Base-by-base conservation (phyloP, 805 yeast species). In the Isabelozyma rhagii region DNA sequence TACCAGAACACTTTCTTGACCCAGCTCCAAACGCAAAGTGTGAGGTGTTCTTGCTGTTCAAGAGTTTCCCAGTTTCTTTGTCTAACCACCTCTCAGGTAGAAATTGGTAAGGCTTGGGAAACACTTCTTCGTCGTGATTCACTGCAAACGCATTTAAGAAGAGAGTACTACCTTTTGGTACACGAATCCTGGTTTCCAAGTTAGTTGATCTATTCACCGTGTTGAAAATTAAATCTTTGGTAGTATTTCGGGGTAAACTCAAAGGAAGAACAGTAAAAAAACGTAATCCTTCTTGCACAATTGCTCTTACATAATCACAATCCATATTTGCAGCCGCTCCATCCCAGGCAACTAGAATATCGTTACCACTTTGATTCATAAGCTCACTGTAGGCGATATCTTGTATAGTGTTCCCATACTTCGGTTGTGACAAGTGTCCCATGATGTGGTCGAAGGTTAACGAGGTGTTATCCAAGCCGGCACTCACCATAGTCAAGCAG, bases 401-500 rank as follows among this genome's bases (percentile, higher is more conserved):
- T 58, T 82, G 86, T 9, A 81, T 55, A 0, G 47, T 51, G 0
- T 61, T 55, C 0, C 80, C 80, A 28, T 58, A 50, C 28, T 18
- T 11, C 1, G 74, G 73, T 14, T 74, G 72, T 6, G 85, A 75
- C 41, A 87, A 66, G 39, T 83, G 86, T 0, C 87, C 87, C 55
- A 85, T 59, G 8, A 84, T 72, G 52, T 85, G 82, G 52, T 79
- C 78, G 45, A 86, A 69, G 44, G 81, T 85, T 31, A 85, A 70
- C 0, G 90, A 84, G 0, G 85, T 79, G 53, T 87, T 87, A 60
- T 87, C 93, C 21, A 87, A 67, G 0, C 94, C 94, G 8, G 92
- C 94, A 55, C 90, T 84, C 0, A 87, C 84, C 85, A 86, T 81
- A 0, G 92, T 84, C 40, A 87, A 68, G 59, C 92, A 86, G 5